Conservation (phyloP, 148 eudicot genomes). For the Cornus kousa region DNA sequence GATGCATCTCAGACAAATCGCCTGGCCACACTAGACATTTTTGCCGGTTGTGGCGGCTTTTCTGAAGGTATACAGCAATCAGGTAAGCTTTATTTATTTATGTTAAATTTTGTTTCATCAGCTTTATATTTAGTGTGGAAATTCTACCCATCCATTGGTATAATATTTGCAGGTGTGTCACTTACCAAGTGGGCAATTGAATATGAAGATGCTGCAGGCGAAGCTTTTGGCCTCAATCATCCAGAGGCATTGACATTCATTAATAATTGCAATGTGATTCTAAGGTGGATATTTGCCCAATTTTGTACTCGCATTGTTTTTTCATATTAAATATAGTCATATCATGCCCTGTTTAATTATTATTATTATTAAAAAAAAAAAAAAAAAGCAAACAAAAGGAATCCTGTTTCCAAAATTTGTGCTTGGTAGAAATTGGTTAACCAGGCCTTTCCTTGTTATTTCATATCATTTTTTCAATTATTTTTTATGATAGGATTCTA, state of each 20-base stretch:
- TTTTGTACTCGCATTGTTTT: too few relatives aligned
- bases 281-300: neutral
- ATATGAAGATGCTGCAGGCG: neutral
- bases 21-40: neutral
- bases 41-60: neutral
- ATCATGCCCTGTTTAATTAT: too few relatives aligned
- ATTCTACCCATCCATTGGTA: neutral
- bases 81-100: neutral
- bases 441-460: neutral
- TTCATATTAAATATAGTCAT: neutral
- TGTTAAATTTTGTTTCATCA: neutral
- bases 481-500: neutral
- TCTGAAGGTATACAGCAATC: constrained; percentile 1
- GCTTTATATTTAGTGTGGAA: neutral
- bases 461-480: neutral
- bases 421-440: neutral
- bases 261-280: neutral
- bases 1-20: neutral
- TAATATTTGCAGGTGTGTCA: neutral
- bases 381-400: neutral
- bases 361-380: too few relatives aligned
- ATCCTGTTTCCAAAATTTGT: constrained; percentile 5
- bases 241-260: neutral
- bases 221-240: neutral
- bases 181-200: neutral